A percentile compares a stretch with the other conserved stretches of the same genome.
Conservation (phyloP, 1,139 yeast genomes). For the Eremothecium gossypii region DNA sequence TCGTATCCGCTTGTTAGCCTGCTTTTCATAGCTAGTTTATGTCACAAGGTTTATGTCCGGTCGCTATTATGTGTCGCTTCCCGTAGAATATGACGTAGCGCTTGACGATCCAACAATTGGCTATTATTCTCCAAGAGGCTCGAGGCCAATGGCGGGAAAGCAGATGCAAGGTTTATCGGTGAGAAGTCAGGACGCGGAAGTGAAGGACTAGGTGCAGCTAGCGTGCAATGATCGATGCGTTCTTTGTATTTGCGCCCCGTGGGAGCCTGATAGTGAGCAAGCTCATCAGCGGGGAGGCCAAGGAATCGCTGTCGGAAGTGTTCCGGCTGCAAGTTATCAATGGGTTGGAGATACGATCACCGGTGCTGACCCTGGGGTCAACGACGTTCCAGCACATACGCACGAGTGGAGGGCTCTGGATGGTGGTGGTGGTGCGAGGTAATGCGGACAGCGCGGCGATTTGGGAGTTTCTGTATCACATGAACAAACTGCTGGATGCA, state of each 20-base stretch:
- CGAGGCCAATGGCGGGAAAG: too few species aligned
- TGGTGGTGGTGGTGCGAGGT: slow-evolving; percentile 80
- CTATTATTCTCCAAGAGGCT: too few species aligned
- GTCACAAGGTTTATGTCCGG: too few species aligned
- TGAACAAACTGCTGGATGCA: slow-evolving; percentile 28
- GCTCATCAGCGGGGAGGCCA: slow-evolving; percentile 59
- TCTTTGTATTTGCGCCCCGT: slow-evolving; percentile 64
- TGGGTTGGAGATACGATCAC: slow-evolving; percentile 54
- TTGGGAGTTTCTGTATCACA: slow-evolving; percentile 65
- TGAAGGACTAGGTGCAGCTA: too few species aligned
- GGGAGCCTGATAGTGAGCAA: slow-evolving; percentile 85
- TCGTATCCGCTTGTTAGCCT: too few species aligned
- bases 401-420: slow-evolving; percentile 51
- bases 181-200: too few species aligned
- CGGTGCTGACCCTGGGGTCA: slow-evolving; percentile 83
- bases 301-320: slow-evolving; percentile 73
- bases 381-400: slow-evolving; percentile 81
- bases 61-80: too few species aligned
- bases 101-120: too few species aligned
- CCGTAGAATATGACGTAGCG: too few species aligned
- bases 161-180: too few species aligned
- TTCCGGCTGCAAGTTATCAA: slow-evolving; percentile 85
- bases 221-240: slow-evolving; percentile 58
- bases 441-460: slow-evolving; percentile 79
- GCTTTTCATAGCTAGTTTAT: too few species aligned